A percentile compares a stretch with the other conserved stretches of the same genome.
These are phyloP conservation scores for Trametes polyzona DNA, from an alignment of 1,284 basidiomycete genomes.

Conservation along the genomic window DNA sequence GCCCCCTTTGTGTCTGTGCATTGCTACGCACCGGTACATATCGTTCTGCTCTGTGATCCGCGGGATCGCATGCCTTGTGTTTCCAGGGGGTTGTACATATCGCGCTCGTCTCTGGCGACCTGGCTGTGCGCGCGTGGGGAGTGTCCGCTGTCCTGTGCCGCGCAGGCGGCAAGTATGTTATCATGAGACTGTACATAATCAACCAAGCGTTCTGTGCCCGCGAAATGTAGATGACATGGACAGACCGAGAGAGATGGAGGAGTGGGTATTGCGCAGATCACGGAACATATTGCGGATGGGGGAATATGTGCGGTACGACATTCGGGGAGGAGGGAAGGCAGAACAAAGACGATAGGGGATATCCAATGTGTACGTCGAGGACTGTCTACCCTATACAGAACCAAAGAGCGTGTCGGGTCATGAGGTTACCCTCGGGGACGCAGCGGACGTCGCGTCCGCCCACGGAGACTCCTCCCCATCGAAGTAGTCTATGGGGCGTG, in stretches of 20 bases:
- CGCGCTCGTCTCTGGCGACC: neutral
- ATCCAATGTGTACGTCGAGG: neutral
- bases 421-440: slow-evolving; percentile 5
- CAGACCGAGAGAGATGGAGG: slow-evolving; percentile 5
- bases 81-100: neutral
- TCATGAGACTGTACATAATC: slow-evolving; percentile 28
- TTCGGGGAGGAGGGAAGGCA: neutral
- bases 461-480: slow-evolving; percentile 36
- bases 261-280: neutral
- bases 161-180: slow-evolving; percentile 26
- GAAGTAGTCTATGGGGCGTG: slow-evolving; percentile 30
- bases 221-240: slow-evolving; percentile 12
- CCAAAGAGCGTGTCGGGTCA: neutral
- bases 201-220: slow-evolving; percentile 17
- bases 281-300: neutral
- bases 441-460: slow-evolving; percentile 31
- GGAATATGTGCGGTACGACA: neutral
- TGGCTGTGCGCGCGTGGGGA: neutral
- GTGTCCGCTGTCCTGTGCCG: slow-evolving; percentile 5
- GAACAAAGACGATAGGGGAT: neutral
- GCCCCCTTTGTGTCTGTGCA: slow-evolving; percentile 5
- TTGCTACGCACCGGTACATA: slow-evolving; percentile 3
- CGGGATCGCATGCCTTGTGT: too few species aligned
- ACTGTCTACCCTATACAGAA: too few species aligned
- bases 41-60: too few species aligned